Evolutionary conservation across 2,329 filamentous ascomycete species (phyloP).

Genomic region (Cordyceps tenuipes): DNA sequence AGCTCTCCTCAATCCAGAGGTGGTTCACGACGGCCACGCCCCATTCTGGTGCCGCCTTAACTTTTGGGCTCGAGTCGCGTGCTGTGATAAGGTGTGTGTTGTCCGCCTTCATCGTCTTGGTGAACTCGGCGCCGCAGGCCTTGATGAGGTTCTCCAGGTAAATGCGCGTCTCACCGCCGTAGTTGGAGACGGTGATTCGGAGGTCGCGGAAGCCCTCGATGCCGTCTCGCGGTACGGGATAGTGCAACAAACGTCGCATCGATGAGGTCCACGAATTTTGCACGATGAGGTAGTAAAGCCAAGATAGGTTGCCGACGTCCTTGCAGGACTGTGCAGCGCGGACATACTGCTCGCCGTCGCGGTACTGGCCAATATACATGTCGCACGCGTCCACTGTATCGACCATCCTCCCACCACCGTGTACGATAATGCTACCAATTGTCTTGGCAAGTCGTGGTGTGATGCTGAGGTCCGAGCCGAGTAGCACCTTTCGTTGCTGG

Average conservation of each 20-base stretch:
- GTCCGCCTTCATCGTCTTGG: constrained; percentile 88
- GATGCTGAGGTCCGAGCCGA: constrained; percentile 67
- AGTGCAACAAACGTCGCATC: constrained; percentile 74
- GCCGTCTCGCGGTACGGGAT: constrained; percentile 69
- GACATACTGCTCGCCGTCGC: constrained; percentile 71
- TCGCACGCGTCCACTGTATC: constrained; percentile 60
- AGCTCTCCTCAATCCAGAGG: constrained; percentile 95
- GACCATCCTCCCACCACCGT: constrained; percentile 63
- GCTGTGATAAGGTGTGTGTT: constrained; percentile 96
- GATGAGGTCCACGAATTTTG: constrained; percentile 85
- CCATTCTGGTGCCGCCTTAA: constrained; percentile 86
- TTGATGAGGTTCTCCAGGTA: constrained; percentile 89
- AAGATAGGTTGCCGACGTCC: constrained; percentile 84
- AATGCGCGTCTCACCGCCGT: constrained; percentile 84
- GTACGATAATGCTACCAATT: constrained; percentile 60
- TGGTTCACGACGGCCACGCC: constrained; percentile 85
- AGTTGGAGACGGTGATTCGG: constrained; percentile 88
- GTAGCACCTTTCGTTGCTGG: constrained; percentile 64
- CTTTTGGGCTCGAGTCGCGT: constrained; percentile 85
- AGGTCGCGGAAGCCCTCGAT: constrained; percentile 70
- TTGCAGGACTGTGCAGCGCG: constrained; percentile 68
- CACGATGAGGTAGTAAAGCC: constrained; percentile 88
- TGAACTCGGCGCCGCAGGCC: constrained; percentile 79
- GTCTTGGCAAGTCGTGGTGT: constrained; percentile 57
- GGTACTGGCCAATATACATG: constrained; percentile 80